Evolutionary conservation across 805 yeast species (phyloP).

Genomic region (Millerozyma acaciae): DNA sequence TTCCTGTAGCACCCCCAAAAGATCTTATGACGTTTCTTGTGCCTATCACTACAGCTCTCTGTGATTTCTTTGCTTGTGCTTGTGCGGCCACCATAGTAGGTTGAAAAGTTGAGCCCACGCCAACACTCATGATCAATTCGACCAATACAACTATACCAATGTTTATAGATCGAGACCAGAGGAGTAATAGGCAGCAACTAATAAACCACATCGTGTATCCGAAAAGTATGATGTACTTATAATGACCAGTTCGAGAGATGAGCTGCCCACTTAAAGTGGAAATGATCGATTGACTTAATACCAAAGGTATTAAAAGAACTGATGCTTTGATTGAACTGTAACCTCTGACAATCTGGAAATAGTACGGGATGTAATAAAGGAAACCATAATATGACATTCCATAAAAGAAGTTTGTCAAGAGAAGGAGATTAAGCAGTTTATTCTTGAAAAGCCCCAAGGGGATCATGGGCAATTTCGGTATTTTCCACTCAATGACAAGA

Average conservation of each 20-base stretch:
- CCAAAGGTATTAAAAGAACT: constrained; percentile 28
- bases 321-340: constrained; percentile 18
- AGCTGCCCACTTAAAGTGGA: constrained; percentile 44
- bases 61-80: constrained; percentile 47
- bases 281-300: constrained; percentile 31
- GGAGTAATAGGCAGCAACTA: constrained; percentile 20
- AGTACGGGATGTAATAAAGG: constrained; percentile 21
- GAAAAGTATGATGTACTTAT: constrained; percentile 32
- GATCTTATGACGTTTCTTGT: constrained; percentile 54
- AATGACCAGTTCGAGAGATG: constrained; percentile 40
- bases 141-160: constrained; percentile 12
- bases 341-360: constrained; percentile 20
- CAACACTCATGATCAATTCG: constrained; percentile 17
- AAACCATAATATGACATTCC: constrained; percentile 25
- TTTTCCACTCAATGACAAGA: constrained; percentile 23
- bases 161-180: constrained; percentile 17
- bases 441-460: constrained; percentile 23
- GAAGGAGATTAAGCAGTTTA: constrained; percentile 16
- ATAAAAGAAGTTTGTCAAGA: constrained; percentile 22
- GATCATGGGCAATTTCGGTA: constrained; percentile 29
- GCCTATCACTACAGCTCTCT: constrained; percentile 56
- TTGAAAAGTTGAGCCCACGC: constrained; percentile 37
- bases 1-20: constrained; percentile 60
- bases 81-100: constrained; percentile 47
- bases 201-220: constrained; percentile 24